Evolutionary conservation across 495 filamentous ascomycete genomes (phyloP).

Genomic region (Entonaema liquescens): DNA sequence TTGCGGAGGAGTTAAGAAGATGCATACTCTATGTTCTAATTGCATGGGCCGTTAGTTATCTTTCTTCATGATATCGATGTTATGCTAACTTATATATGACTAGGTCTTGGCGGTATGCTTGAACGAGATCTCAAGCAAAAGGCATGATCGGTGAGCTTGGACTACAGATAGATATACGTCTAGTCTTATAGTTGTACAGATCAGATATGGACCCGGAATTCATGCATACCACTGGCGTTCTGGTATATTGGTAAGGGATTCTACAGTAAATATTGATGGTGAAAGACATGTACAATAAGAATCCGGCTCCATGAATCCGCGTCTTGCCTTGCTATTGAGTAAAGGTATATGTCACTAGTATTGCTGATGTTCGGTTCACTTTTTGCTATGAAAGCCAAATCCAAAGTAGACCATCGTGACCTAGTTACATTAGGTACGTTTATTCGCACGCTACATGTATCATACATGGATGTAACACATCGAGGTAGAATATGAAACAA

Average conservation of each 20-base stretch:
- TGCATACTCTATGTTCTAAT: constrained; percentile 85
- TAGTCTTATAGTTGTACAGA: constrained; percentile 16
- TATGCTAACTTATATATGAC: constrained; percentile 6
- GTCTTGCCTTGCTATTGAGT: background rate
- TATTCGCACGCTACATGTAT: too few species aligned
- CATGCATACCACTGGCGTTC: constrained; percentile 27
- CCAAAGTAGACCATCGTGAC: background rate
- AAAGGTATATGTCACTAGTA: background rate
- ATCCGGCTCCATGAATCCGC: background rate
- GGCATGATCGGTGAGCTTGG: constrained; percentile 1
- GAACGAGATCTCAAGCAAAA: constrained; percentile 34
- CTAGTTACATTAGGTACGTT: too few species aligned
- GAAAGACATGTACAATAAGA: constrained; percentile 22
- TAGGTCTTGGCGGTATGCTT: constrained; percentile 33
- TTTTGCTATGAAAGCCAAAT: background rate
- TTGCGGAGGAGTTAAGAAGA: constrained; percentile 86
- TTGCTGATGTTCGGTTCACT: background rate
- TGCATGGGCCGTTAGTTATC: constrained; percentile 63
- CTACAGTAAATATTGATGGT: constrained; percentile 13
- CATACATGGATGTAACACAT: too few species aligned
- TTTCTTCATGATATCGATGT: background rate
- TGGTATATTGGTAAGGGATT: constrained; percentile 21
- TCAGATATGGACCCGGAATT: constrained; percentile 12
- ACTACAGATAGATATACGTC: background rate
- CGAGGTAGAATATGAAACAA: too few species aligned